Percentiles rank a stretch among this genome's conserved stretches.
These are phyloP conservation scores for Talaromyces wortmannii DNA, from an alignment of 495 filamentous ascomycete genomes.

Conservation along the genomic window DNA sequence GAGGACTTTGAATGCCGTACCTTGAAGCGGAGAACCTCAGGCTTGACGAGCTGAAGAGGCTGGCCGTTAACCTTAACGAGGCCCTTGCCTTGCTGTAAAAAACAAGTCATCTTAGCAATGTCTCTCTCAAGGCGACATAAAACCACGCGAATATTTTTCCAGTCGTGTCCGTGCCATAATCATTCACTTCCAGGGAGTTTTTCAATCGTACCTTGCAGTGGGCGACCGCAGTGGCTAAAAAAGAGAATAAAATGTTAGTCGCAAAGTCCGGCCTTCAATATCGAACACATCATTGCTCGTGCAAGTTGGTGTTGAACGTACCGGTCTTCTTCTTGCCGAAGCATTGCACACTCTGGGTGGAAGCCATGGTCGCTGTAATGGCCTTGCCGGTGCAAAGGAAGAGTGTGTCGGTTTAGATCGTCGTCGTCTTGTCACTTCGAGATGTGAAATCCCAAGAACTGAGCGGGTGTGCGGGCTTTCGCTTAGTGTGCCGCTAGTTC, in stretches of 20 bases:
- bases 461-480: conserved; percentile 34
- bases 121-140: background rate
- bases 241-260: conserved; percentile 14
- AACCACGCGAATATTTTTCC: background rate
- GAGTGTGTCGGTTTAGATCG: conserved; percentile 24
- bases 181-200: background rate
- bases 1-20: conserved; percentile 26
- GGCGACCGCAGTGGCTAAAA: conserved; percentile 73
- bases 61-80: conserved; percentile 98
- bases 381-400: conserved; percentile 40
- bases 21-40: conserved; percentile 97
- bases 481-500: conserved; percentile 33
- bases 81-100: conserved; percentile 72
- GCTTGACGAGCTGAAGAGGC: conserved; percentile 86
- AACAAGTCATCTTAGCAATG: conserved; percentile 11
- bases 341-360: conserved; percentile 83
- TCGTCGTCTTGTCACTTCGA: conserved; percentile 15
- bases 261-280: background rate
- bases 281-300: background rate
- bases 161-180: background rate
- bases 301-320: conserved; percentile 20
- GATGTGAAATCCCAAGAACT: conserved; percentile 9
- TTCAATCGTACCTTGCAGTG: conserved; percentile 78
- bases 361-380: conserved; percentile 59
- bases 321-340: conserved; percentile 92